Percentiles rank a stretch among this genome's conserved stretches.
Conservation (phyloP, 257 asterid species). For the Echium plantagineum region DNA sequence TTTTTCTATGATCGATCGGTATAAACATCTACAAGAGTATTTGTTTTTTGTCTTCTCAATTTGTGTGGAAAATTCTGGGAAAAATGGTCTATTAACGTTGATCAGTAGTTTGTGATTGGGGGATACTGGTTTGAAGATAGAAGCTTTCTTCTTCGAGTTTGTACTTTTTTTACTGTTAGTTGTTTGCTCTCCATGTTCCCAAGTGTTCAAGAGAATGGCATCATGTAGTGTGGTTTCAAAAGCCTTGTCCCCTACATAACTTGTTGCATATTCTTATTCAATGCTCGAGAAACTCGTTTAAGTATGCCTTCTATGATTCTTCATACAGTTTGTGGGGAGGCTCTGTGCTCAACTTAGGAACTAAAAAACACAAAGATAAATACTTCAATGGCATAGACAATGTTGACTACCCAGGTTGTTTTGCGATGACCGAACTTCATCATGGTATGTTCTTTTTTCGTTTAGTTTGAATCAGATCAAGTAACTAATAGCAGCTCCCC, state of each 20-base stretch:
- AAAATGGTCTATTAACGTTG: no score
- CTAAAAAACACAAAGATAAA: slow-evolving; percentile 79
- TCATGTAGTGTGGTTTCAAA: no score
- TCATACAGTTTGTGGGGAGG: slow-evolving; percentile 93
- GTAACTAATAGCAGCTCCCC: no score
- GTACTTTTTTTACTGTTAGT: neutral
- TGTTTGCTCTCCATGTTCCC: no score
- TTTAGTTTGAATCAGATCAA: slow-evolving; percentile 3
- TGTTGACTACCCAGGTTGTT: slow-evolving; percentile 86
- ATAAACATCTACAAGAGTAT: no score
- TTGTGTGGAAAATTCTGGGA: no score
- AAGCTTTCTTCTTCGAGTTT: neutral
- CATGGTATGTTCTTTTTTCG: slow-evolving; percentile 51
- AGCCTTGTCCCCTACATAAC: neutral
- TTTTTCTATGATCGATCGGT: no score
- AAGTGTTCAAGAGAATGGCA: no score
- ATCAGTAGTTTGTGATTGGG: no score
- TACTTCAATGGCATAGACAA: slow-evolving; percentile 77
- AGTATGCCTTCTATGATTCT: slow-evolving; percentile 2
- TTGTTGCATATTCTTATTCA: neutral
- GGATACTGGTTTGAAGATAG: no score
- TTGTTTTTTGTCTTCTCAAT: no score
- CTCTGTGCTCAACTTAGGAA: slow-evolving; percentile 90
- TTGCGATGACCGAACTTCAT: slow-evolving; percentile 97
- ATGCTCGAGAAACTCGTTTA: neutral